Conservation (phyloP, 768 basidiomycete genomes). For the Suillus weaverae region DNA sequence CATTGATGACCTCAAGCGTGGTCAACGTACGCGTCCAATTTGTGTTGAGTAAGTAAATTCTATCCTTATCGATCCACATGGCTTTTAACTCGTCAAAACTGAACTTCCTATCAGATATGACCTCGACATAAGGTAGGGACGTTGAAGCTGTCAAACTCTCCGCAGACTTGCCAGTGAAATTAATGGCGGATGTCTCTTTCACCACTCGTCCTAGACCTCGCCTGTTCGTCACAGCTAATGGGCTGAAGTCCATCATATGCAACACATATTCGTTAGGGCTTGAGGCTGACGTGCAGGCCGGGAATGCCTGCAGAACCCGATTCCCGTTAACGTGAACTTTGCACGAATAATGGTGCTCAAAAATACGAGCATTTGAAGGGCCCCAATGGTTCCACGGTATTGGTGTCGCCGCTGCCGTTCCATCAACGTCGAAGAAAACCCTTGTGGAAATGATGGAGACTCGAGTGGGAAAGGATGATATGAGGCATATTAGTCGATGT, state of each 20-base stretch:
- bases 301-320: background rate
- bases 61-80: background rate
- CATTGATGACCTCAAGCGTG: background rate
- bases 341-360: background rate
- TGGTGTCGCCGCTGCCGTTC: background rate
- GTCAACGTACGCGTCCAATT: background rate
- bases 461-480: background rate
- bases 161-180: background rate
- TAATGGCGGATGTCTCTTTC: background rate
- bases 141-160: background rate
- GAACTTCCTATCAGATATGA: background rate
- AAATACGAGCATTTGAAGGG: background rate
- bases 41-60: background rate
- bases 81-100: background rate
- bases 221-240: background rate
- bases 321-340: background rate
- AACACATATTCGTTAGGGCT: background rate
- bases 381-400: background rate
- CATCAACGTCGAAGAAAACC: background rate
- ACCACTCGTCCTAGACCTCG: background rate
- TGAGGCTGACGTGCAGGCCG: background rate
- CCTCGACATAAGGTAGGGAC: background rate
- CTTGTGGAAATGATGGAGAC: background rate
- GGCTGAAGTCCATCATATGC: background rate
- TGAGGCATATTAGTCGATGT: background rate